Evolutionary conservation across 495 filamentous ascomycete genomes (phyloP).

Genomic region (Hypoxylon fragiforme): DNA sequence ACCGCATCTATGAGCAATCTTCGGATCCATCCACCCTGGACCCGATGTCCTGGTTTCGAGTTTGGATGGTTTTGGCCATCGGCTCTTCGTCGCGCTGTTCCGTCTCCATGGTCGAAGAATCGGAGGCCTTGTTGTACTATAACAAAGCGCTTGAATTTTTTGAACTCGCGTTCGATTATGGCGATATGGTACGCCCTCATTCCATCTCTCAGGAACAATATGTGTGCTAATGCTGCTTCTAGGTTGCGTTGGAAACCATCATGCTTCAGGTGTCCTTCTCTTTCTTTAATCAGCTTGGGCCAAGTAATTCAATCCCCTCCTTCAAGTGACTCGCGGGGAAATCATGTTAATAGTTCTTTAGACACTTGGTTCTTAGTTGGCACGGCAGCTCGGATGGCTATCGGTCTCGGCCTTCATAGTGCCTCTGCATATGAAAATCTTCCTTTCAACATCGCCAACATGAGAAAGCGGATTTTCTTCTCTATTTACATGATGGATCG

Average conservation of each 20-base stretch:
- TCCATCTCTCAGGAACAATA: not conserved
- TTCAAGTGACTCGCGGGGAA: not conserved
- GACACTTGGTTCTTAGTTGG: slow-evolving; percentile 39
- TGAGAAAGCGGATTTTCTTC: slow-evolving; percentile 46
- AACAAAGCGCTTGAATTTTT: slow-evolving; percentile 46
- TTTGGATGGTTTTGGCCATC: slow-evolving; percentile 50
- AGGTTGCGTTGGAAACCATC: slow-evolving; percentile 45
- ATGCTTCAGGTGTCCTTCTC: slow-evolving; percentile 50
- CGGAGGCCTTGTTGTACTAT: slow-evolving; percentile 41
- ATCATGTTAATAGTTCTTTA: not conserved
- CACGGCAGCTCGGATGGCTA: slow-evolving; percentile 49
- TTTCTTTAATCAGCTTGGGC: slow-evolving; percentile 48
- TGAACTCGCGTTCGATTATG: slow-evolving; percentile 42
- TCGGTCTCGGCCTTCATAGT: slow-evolving; percentile 49
- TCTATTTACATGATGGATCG: slow-evolving; percentile 53
- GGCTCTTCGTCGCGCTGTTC: slow-evolving; percentile 46
- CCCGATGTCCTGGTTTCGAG: slow-evolving; percentile 40
- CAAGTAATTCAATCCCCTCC: slow-evolving; percentile 38
- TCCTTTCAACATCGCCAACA: slow-evolving; percentile 35
- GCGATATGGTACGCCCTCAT: slow-evolving; percentile 39
- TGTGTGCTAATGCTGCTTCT: not conserved
- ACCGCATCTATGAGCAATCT: slow-evolving; percentile 38
- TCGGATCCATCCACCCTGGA: slow-evolving; percentile 34
- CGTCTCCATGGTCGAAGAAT: slow-evolving; percentile 44
- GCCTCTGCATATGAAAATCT: slow-evolving; percentile 32